These are phyloP conservation scores for Candolleomyces aberdarensis DNA, from an alignment of 768 basidiomycete species.

Conservation along the genomic window DNA sequence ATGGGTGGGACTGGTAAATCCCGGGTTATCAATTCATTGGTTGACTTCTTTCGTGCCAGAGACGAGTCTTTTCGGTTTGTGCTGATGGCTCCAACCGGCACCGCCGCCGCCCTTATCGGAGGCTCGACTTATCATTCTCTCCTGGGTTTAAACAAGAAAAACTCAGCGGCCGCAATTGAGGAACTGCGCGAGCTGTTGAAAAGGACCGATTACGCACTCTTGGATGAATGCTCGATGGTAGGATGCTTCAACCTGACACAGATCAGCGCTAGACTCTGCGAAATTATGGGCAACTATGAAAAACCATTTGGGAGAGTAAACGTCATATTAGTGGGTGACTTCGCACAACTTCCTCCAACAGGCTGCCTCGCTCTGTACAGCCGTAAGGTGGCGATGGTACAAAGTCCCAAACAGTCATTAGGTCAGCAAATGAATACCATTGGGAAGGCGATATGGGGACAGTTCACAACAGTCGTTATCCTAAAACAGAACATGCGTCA, in stretches of 20 bases:
- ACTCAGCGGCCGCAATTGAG: too few relatives aligned
- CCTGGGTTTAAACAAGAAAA: background rate
- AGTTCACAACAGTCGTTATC: conserved; percentile 30
- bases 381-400: background rate
- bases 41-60: conserved; percentile 16
- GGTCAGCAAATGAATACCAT: conserved; percentile 17
- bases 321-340: conserved; percentile 44
- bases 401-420: background rate
- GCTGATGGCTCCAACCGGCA: conserved; percentile 24
- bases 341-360: conserved; percentile 39
- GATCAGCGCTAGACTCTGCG: conserved; percentile 25
- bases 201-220: conserved; percentile 32
- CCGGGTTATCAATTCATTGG: conserved; percentile 25
- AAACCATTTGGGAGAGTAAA: conserved; percentile 34
- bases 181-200: too few relatives aligned
- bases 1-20: conserved; percentile 33
- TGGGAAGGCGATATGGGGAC: conserved; percentile 31
- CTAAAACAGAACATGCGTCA: conserved; percentile 35
- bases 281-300: conserved; percentile 21
- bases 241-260: too few relatives aligned
- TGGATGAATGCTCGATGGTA: conserved; percentile 44
- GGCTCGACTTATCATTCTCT: background rate
- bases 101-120: conserved; percentile 18
- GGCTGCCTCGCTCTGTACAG: background rate
- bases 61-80: conserved; percentile 24